These are phyloP conservation scores for Baorangia bicolor DNA, from an alignment of 768 basidiomycete genomes.

Conservation along the genomic window DNA sequence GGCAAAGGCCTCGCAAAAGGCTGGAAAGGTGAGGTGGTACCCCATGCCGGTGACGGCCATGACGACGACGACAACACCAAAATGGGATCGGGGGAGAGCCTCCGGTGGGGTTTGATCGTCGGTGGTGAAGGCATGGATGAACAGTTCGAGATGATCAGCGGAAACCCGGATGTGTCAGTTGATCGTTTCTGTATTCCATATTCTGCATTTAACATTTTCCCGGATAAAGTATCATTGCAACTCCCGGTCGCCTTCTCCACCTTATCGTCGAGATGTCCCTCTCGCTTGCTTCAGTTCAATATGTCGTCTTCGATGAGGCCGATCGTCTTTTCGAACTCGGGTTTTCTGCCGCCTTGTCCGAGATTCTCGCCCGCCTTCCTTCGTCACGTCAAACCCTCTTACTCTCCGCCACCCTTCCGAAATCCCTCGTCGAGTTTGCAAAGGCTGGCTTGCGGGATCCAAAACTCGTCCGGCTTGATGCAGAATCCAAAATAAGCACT, in stretches of 20 bases:
- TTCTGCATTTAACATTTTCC: conserved; percentile 12
- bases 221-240: conserved; percentile 82
- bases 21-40: conserved; percentile 59
- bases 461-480: conserved; percentile 93
- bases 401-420: conserved; percentile 95
- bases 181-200: neutral
- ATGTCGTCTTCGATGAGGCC: conserved; percentile 96
- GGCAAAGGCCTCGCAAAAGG: conserved; percentile 92
- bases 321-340: conserved; percentile 99
- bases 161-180: conserved; percentile 92
- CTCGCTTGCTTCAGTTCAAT: conserved; percentile 83
- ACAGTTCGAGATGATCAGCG: conserved; percentile 94
- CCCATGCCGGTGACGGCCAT: conserved; percentile 71
- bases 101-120: conserved; percentile 93
- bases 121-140: conserved; percentile 95
- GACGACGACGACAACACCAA: conserved; percentile 51
- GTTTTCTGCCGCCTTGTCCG: conserved; percentile 87
- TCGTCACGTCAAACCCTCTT: conserved; percentile 85
- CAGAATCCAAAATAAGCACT: conserved; percentile 91
- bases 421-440: conserved; percentile 96
- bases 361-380: conserved; percentile 89
- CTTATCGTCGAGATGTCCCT: conserved; percentile 95
- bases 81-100: conserved; percentile 46
- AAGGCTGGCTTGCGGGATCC: conserved; percentile 94
- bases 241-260: conserved; percentile 96